These are phyloP conservation scores for Verruconis gallopava DNA, from an alignment of 2,329 filamentous ascomycete genomes.

Conservation along the genomic window DNA sequence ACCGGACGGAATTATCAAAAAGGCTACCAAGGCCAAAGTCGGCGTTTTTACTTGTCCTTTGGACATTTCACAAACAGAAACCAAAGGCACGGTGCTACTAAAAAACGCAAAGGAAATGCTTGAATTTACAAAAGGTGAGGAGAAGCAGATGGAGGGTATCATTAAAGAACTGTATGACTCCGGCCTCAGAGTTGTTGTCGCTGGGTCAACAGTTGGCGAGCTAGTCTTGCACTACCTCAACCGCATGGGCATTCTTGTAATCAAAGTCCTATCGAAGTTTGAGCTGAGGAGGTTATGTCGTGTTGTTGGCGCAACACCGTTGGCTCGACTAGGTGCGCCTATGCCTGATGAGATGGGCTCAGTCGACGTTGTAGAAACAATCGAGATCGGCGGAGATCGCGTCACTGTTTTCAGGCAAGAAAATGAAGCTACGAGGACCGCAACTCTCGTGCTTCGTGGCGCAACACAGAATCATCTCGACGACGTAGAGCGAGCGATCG, in stretches of 20 bases:
- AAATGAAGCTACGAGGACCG: conserved; percentile 78
- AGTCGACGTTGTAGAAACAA: conserved; percentile 89
- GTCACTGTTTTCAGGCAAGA: conserved; percentile 98
- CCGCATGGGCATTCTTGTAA: conserved; percentile 87
- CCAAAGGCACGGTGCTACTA: conserved; percentile 91
- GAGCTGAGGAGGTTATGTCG: conserved; percentile 90
- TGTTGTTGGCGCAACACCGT: conserved; percentile 90
- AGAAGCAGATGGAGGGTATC: conserved; percentile 73
- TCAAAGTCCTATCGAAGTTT: conserved; percentile 97
- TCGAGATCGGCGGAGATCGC: conserved; percentile 94
- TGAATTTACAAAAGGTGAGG: conserved; percentile 95
- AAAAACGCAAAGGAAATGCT: conserved; percentile 99
- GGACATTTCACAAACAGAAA: conserved; percentile 92
- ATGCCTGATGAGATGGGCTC: conserved; percentile 99
- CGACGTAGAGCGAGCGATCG: conserved; percentile 90
- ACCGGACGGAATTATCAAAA: conserved; percentile 82
- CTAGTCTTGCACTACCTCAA: conserved; percentile 96
- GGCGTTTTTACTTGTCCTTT: conserved; percentile 94
- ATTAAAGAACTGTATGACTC: conserved; percentile 96
- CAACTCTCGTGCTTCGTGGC: conserved; percentile 85
- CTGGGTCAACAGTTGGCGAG: conserved; percentile 87
- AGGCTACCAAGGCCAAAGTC: conserved; percentile 85
- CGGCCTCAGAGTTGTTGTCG: conserved; percentile 80
- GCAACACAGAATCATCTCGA: conserved; percentile 98
- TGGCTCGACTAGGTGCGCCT: conserved; percentile 85